phyloP scores from a whole-genome alignment of 345 rosid species.

The Litchi chinensis region DNA sequence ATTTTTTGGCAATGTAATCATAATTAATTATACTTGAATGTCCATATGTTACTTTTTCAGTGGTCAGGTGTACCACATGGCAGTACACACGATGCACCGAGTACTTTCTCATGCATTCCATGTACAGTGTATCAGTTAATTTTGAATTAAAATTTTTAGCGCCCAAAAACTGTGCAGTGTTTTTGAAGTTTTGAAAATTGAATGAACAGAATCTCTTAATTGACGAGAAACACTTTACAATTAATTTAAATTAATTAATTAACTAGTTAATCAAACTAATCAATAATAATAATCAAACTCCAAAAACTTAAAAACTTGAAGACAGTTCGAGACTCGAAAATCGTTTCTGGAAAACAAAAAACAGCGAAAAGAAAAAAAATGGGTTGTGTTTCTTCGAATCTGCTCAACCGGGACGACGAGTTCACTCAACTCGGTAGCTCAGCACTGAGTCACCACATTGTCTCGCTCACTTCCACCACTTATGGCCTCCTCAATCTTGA shows the following conservation, averaged over 20 bases:
- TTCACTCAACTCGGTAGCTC: conserved; percentile 69
- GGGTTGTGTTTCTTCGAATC: conserved; percentile 93
- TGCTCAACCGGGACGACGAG: conserved; percentile 76
- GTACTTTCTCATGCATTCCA: too few species aligned
- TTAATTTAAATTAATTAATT: background rate
- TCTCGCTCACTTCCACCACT: conserved; percentile 89
- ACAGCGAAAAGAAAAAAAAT: conserved; percentile 31
- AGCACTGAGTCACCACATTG: conserved; percentile 85
- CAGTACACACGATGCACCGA: too few species aligned
- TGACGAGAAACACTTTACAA: background rate
- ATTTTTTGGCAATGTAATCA: too few species aligned
- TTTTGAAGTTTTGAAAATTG: conserved; percentile 27
- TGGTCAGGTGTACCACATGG: too few species aligned
- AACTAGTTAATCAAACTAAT: background rate
- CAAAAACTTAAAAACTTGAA: too few species aligned
- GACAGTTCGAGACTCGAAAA: background rate
- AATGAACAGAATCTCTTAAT: background rate
- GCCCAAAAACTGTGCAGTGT: conserved; percentile 17
- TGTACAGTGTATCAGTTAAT: background rate
- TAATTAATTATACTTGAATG: too few species aligned
- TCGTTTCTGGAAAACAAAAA: background rate
- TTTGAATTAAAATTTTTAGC: conserved; percentile 37
- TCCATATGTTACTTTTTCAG: too few species aligned
- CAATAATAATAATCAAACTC: too few species aligned
- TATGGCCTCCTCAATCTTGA: conserved; percentile 93